Base-by-base conservation (phyloP, 805 yeast species). In the Candida morakotiae region DNA sequence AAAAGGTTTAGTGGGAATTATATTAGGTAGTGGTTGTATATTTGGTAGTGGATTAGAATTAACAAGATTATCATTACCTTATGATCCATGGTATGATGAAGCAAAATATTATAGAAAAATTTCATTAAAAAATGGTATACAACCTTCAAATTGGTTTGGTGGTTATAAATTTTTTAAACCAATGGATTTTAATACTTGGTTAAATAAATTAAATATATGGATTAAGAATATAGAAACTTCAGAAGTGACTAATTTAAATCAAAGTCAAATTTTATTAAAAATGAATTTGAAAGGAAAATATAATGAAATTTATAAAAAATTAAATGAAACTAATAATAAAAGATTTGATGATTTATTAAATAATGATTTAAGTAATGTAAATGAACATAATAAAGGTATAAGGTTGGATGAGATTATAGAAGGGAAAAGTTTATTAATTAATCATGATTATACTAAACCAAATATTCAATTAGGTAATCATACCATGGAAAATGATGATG, bases 81-180 rank as follows among this genome's bases (percentile, higher is more conserved):
- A 56, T 34, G 89, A 83, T 51, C 89, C 89, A 8, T 83, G 89
- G 89, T 67, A 58, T 18, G 86, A 78, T 22, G 87, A 83, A 49
- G 85, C 87, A 2, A 66, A 56, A 31, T 49, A 52, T 13, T 81
- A 77, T 23, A 71, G 87, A 26, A 60, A 58, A 14, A 53, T 68
- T 40, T 83, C 81, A 1, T 60, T 60, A 20, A 60, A 64, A 31
- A 64, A 64, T 31, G 79, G 83, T 5, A 64, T 65, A 38, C 60
- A 59, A 23, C 71, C 75, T 2, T 70, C 71, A 31, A 63, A 68
- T 57, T 83, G 88, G 88, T 79, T 73, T 53, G 89, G 89, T 0
- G 86, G 87, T 4, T 56, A 65, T 43, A 70, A 71, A 27, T 73
- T 69, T 53, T 68, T 62, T 39, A 64, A 58, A 29, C 83, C 87